Conservation (phyloP, 352 stramenopile species). For the Globisporangium cystogenes region DNA sequence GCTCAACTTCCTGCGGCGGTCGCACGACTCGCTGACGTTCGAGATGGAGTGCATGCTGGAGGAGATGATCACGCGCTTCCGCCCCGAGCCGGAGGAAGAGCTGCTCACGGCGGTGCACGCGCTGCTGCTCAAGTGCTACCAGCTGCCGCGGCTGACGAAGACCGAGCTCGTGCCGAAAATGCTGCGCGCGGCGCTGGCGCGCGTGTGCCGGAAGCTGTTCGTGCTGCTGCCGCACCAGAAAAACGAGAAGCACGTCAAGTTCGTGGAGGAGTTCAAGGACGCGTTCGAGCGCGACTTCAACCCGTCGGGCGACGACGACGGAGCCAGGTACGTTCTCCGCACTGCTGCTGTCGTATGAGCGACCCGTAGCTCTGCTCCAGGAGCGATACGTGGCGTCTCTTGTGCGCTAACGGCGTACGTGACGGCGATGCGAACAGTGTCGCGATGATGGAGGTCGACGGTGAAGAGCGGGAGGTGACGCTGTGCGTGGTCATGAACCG, state of each 20-base stretch:
- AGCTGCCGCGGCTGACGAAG: constrained; percentile 74
- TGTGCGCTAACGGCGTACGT: not conserved
- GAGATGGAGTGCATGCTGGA: constrained; percentile 98
- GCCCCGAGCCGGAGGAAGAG: constrained; percentile 96
- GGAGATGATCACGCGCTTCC: constrained; percentile 98
- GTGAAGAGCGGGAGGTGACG: constrained; percentile 29
- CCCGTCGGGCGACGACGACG: constrained; percentile 21
- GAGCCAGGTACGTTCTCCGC: constrained; percentile 7
- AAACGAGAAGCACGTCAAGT: constrained; percentile 84
- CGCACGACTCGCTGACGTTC: constrained; percentile 84
- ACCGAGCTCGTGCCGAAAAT: constrained; percentile 83
- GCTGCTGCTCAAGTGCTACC: constrained; percentile 93
- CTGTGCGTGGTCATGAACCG: constrained; percentile 86
- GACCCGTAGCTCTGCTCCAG: too few species aligned
- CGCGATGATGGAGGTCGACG: constrained; percentile 14
- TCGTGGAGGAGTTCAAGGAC: constrained; percentile 85
- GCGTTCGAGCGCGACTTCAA: constrained; percentile 86
- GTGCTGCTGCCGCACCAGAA: constrained; percentile 73
- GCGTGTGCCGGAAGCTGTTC: constrained; percentile 93
- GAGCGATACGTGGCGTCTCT: too few species aligned
- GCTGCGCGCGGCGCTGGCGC: constrained; percentile 85
- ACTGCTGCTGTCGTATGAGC: not conserved
- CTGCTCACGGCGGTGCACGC: constrained; percentile 94
- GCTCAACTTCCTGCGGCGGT: constrained; percentile 93
- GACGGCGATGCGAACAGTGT: not conserved